Base-by-base conservation (phyloP, 768 basidiomycete genomes). In the Hemileccinum impolitum region DNA sequence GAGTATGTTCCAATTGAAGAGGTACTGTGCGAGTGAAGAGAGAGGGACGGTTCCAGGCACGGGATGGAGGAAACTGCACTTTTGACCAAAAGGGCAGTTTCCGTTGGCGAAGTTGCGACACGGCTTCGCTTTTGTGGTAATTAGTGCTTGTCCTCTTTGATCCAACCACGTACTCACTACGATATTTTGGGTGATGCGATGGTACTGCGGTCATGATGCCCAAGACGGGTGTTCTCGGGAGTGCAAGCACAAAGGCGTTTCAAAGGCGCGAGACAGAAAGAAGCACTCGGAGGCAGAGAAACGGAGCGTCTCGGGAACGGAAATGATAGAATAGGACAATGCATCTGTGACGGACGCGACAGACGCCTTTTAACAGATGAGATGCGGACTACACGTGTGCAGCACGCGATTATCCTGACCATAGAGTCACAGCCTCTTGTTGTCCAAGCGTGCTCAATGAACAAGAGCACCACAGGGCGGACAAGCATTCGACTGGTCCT, bases 31-130 rank as follows among this genome's bases (percentile, higher is more conserved):
- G 19, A 61, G 55, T 1, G 58, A 48, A 41, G 55, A 40, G 31
- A 53, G 42, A 12, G 56, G 50, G 39, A 52, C 35, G 25, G 46
- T 43, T n/a, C 48, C 43, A 34, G 37, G 34, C 3, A 47, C 26
- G 9, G 67, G 65, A 49, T 75, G 72, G 30, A 72, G 31, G 59
- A 72, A 75, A 31, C 59, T 72, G 60, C 73, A 75, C 31, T 59
- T 61, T 18, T 61, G 54, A 50, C 70, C 73, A 50, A 68, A 70
- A 17, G 67, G 61, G 57, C 72, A 75, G 50, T 57, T 52, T 31
- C 73, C 72, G 30, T 51, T 62, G 37, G 61, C 52, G 34, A 66
- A 65, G 59, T 72, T 67, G 36, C 71, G 63, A 56, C 72, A 73
- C 37, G 67, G 54, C 58, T 67, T 72, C 6, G 68, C 72, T 71